Conservation (phyloP, 768 basidiomycete species). For the Inosperma sp. region DNA sequence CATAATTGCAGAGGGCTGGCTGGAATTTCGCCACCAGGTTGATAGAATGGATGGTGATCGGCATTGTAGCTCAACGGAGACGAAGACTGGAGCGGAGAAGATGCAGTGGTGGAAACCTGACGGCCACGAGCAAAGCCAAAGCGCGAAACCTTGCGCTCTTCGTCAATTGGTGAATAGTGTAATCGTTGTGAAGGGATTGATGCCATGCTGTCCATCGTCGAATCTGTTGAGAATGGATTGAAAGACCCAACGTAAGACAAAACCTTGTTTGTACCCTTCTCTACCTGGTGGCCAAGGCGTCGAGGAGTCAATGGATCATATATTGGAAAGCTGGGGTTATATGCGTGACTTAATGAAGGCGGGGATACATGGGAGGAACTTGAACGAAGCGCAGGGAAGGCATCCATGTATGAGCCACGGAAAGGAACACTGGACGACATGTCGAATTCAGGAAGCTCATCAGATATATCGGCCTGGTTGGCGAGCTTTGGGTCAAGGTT, state of each 20-base stretch:
- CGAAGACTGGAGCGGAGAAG: slow-evolving; percentile 54
- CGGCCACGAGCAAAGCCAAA: slow-evolving; percentile 78
- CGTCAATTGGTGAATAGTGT: slow-evolving; percentile 43
- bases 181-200: slow-evolving; percentile 28
- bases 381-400: slow-evolving; percentile 60
- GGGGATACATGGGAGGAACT: slow-evolving; percentile 35
- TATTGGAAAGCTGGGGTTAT: slow-evolving; percentile 45
- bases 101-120: slow-evolving; percentile 52
- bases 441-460: slow-evolving; percentile 49
- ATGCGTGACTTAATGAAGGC: slow-evolving; percentile 53
- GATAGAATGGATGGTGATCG: slow-evolving; percentile 44
- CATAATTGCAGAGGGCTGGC: slow-evolving; percentile 12
- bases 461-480: slow-evolving; percentile 37
- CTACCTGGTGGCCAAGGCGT: slow-evolving; percentile 32
- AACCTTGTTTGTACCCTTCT: slow-evolving; percentile 43
- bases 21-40: slow-evolving; percentile 13
- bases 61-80: slow-evolving; percentile 51
- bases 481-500: slow-evolving; percentile 79
- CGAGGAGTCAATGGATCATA: slow-evolving; percentile 50
- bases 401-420: slow-evolving; percentile 60
- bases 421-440: slow-evolving; percentile 52
- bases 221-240: slow-evolving; percentile 76
- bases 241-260: slow-evolving; percentile 69
- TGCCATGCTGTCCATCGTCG: slow-evolving; percentile 39
- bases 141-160: slow-evolving; percentile 71